Conservation (phyloP, 169 alveolate species). For the Cryptosporidium sp. region DNA sequence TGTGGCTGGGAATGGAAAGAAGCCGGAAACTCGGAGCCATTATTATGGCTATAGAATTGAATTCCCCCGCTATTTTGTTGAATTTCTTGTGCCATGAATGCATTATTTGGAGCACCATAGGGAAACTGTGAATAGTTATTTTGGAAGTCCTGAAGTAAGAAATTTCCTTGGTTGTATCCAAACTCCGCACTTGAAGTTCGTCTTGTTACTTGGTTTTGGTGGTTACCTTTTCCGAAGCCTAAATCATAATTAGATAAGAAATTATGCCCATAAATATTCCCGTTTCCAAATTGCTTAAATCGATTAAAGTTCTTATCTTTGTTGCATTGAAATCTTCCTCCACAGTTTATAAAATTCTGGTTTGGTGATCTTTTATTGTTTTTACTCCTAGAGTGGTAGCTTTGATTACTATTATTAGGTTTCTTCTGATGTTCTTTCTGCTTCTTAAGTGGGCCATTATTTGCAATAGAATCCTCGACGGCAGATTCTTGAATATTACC, state of each 20-base stretch:
- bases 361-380: slow-evolving; percentile 1
- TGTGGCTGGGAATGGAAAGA: background rate
- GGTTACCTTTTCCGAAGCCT: background rate
- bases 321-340: background rate
- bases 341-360: background rate
- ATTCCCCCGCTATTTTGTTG: background rate
- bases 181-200: background rate
- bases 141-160: background rate
- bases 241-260: background rate
- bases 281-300: background rate
- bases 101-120: background rate
- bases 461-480: slow-evolving; percentile 21
- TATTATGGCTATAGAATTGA: background rate
- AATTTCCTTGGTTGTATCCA: background rate
- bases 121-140: background rate
- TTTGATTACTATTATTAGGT: no score
- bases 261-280: background rate
- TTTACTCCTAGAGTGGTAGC: background rate
- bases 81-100: background rate
- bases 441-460: background rate
- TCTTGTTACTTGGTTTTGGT: background rate
- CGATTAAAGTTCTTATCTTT: background rate
- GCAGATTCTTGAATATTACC: slow-evolving; percentile 45
- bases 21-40: background rate
- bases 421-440: slow-evolving; percentile 3